Conservation (phyloP, 2,329 filamentous ascomycete genomes). For the Calonectria leucothoes region DNA sequence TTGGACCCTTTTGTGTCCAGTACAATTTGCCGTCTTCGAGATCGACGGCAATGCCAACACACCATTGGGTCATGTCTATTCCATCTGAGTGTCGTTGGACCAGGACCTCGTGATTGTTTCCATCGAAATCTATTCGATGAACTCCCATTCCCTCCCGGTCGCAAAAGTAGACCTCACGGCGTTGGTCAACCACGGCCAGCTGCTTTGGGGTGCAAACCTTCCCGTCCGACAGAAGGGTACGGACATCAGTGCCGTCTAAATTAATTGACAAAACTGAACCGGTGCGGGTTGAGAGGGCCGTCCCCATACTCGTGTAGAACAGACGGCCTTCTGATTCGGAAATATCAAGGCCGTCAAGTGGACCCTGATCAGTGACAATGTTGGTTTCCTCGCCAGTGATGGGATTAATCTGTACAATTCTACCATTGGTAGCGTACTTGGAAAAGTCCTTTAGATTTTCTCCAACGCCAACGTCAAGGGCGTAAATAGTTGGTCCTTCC, state of each 20-base stretch:
- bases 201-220: neutral
- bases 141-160: neutral
- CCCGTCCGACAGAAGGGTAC: neutral
- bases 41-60: neutral
- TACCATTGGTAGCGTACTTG: neutral
- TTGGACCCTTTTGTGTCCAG: neutral
- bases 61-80: neutral
- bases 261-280: neutral
- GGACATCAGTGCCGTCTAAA: neutral
- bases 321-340: neutral
- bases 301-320: neutral
- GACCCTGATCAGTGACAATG: neutral
- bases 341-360: neutral
- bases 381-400: neutral
- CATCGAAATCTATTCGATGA: neutral
- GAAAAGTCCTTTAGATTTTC: neutral
- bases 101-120: neutral
- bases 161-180: neutral
- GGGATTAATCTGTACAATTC: neutral
- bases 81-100: neutral
- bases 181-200: neutral
- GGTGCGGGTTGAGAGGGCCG: neutral
- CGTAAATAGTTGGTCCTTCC: neutral
- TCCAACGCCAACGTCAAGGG: neutral
- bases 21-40: neutral